A percentile compares a stretch with the other conserved stretches of the same genome.
Evolutionary conservation across 2,329 filamentous ascomycete species (phyloP).

Genomic region (Hymenotorrendiella dingleyae): DNA sequence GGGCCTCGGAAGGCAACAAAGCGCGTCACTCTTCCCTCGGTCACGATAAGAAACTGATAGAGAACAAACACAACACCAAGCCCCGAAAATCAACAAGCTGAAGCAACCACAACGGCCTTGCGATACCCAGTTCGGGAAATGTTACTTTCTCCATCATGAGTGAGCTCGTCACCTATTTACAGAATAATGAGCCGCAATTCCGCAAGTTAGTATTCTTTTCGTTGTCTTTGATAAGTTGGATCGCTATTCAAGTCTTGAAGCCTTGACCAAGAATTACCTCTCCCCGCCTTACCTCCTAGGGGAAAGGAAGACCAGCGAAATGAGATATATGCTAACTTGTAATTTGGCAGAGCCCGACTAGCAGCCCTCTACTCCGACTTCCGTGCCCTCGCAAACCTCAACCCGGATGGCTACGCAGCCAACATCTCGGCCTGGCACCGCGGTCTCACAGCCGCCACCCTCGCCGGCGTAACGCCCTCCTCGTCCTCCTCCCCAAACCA

Average conservation of each 20-base stretch:
- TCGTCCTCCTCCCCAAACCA: conserved; percentile 41
- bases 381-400: conserved; percentile 63
- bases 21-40: too few species aligned
- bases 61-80: too few species aligned
- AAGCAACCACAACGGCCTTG: too few species aligned
- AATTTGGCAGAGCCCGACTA: conserved; percentile 69
- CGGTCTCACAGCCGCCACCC: conserved; percentile 63
- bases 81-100: too few species aligned
- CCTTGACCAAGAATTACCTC: not conserved
- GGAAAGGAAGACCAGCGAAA: not conserved
- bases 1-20: too few species aligned
- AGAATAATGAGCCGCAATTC: conserved; percentile 56
- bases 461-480: conserved; percentile 46
- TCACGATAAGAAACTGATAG: too few species aligned
- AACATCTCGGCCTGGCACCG: conserved; percentile 76
- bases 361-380: conserved; percentile 89
- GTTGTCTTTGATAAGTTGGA: too few species aligned
- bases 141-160: too few species aligned
- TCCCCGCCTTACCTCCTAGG: not conserved
- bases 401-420: conserved; percentile 78
- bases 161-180: conserved; percentile 62
- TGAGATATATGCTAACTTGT: too few species aligned
- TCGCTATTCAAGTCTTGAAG: too few species aligned
- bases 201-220: conserved; percentile 39
- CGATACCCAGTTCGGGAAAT: too few species aligned